Conservation (phyloP, 2,329 filamentous ascomycete genomes). For the Penicillium paneum region DNA sequence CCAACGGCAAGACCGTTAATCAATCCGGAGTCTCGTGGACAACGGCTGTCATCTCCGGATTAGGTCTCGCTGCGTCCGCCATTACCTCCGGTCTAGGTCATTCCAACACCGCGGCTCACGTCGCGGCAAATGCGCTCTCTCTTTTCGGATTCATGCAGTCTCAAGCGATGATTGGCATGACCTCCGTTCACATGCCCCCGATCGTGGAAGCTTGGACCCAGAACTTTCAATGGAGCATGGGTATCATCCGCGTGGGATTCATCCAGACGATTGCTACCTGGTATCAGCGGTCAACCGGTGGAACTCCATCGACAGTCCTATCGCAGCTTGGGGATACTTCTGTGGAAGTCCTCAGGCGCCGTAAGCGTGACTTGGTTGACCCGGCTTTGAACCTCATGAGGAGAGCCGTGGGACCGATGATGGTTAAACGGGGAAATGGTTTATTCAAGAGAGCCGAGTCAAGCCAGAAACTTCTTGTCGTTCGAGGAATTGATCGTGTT, state of each 20-base stretch:
- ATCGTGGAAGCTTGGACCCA: constrained; percentile 92
- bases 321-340: constrained; percentile 71
- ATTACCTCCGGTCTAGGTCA: constrained; percentile 87
- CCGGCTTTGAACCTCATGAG: constrained; percentile 26
- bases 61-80: constrained; percentile 79
- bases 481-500: constrained; percentile 83
- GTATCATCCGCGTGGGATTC: constrained; percentile 83
- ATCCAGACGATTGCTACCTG: constrained; percentile 87
- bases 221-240: constrained; percentile 98
- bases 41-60: constrained; percentile 80
- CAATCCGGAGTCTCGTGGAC: constrained; percentile 85
- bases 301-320: constrained; percentile 74
- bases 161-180: constrained; percentile 86
- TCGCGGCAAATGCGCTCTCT: constrained; percentile 90
- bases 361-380: constrained; percentile 48
- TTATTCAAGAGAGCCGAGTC: constrained; percentile 54
- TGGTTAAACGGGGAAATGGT: constrained; percentile 18
- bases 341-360: constrained; percentile 71
- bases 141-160: constrained; percentile 93
- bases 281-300: constrained; percentile 93
- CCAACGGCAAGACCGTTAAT: constrained; percentile 90
- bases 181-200: constrained; percentile 74
- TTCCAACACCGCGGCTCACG: constrained; percentile 89
- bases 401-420: constrained; percentile 20
- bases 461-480: constrained; percentile 46